A percentile compares a stretch with the other conserved stretches of the same genome.
Evolutionary conservation across 106 monocot species (phyloP).

Genomic region (Gastrodia elata): DNA sequence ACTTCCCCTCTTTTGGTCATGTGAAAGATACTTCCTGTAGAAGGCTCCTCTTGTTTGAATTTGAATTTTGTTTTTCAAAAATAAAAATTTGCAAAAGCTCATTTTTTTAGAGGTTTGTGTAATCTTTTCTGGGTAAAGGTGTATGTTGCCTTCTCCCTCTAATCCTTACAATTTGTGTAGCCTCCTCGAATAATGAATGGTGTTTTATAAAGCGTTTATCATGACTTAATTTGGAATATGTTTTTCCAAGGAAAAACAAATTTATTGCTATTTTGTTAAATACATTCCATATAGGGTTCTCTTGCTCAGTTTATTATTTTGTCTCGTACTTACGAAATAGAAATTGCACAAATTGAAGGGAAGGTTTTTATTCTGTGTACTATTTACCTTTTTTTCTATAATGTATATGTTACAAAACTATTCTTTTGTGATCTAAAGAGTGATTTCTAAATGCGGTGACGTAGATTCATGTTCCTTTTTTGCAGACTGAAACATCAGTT

Average conservation of each 20-base stretch:
- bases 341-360: background rate
- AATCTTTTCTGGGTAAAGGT: too few relatives aligned
- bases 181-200: background rate
- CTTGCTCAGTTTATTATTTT: background rate
- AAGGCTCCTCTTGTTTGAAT: too few relatives aligned
- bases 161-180: too few relatives aligned
- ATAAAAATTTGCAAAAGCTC: too few relatives aligned
- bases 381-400: background rate
- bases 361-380: background rate
- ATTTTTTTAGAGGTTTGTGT: too few relatives aligned
- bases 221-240: background rate
- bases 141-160: too few relatives aligned
- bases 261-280: background rate
- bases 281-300: background rate
- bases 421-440: background rate
- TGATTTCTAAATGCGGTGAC: background rate
- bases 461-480: conserved; percentile 1
- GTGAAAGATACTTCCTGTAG: too few relatives aligned
- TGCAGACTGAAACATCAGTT: conserved; percentile 78
- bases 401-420: background rate
- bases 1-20: too few relatives aligned
- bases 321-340: background rate
- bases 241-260: background rate
- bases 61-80: too few relatives aligned
- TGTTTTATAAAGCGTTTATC: background rate